These are phyloP conservation scores for Citeromyces siamensis DNA, from an alignment of 1,139 yeast genomes.

Conservation along the genomic window DNA sequence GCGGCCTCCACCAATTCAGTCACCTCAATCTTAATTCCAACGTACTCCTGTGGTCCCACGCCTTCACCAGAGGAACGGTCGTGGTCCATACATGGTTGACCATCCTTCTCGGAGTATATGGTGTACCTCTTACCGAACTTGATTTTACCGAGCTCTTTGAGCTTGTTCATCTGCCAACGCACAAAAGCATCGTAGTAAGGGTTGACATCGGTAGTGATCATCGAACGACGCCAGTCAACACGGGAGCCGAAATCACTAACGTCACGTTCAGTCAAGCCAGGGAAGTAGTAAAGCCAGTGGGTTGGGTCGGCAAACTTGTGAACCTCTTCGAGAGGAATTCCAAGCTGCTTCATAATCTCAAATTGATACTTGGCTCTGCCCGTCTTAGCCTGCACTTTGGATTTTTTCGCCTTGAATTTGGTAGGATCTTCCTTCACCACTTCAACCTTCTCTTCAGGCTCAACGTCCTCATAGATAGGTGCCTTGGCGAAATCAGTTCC, in stretches of 20 bases:
- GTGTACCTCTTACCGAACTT: slow-evolving; percentile 98
- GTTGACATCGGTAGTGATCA: slow-evolving; percentile 90
- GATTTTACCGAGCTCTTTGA: slow-evolving; percentile 79
- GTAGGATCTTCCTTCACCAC: slow-evolving; percentile 50
- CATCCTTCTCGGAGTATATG: slow-evolving; percentile 93
- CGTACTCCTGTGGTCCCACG: slow-evolving; percentile 91
- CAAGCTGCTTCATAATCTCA: slow-evolving; percentile 92
- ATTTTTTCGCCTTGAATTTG: slow-evolving; percentile 83
- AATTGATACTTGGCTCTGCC: slow-evolving; percentile 93
- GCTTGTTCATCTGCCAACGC: slow-evolving; percentile 92
- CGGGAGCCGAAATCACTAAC: slow-evolving; percentile 82
- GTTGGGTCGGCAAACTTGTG: slow-evolving; percentile 79
- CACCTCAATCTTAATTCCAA: slow-evolving; percentile 78
- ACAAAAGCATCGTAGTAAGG: slow-evolving; percentile 93
- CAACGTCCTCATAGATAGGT: slow-evolving; percentile 39
- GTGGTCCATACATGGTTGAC: slow-evolving; percentile 99
- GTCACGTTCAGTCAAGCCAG: slow-evolving; percentile 76
- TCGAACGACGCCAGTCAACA: slow-evolving; percentile 97
- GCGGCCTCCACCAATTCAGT: slow-evolving; percentile 46
- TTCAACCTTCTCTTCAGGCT: slow-evolving; percentile 22
- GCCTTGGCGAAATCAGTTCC: slow-evolving; percentile 73
- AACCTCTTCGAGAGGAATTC: slow-evolving; percentile 74
- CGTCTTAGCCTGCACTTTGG: slow-evolving; percentile 86
- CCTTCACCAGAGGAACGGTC: slow-evolving; percentile 98
- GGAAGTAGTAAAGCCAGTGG: slow-evolving; percentile 87